Conservation (phyloP, 2,329 filamentous ascomycete species). For the Lasiodiplodia hormozganensis region DNA sequence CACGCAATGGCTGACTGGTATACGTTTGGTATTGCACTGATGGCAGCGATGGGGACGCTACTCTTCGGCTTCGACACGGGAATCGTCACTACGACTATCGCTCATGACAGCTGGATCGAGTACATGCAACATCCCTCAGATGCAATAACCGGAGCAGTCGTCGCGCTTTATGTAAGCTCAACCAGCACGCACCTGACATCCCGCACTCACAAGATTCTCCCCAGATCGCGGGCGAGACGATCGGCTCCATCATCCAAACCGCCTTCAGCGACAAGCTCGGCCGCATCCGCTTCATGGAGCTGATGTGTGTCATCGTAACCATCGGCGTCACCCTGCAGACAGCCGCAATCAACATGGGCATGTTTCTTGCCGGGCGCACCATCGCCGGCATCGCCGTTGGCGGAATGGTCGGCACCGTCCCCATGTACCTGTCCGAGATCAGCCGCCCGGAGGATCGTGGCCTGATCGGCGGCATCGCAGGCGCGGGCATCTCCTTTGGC, state of each 20-base stretch:
- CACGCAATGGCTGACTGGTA: no score
- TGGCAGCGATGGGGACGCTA: slow-evolving; percentile 17
- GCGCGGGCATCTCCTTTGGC: slow-evolving; percentile 49
- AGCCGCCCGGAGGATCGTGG: slow-evolving; percentile 42
- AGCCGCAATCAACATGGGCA: slow-evolving; percentile 46
- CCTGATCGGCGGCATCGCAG: slow-evolving; percentile 39
- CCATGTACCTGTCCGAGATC: slow-evolving; percentile 41
- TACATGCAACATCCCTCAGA: slow-evolving; percentile 41
- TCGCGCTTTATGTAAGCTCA: slow-evolving; percentile 38
- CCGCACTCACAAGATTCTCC: slow-evolving; percentile 28
- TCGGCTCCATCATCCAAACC: not conserved
- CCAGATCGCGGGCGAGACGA: no score
- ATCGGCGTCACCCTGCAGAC: slow-evolving; percentile 47
- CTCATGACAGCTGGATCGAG: slow-evolving; percentile 37
- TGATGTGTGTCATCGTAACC: slow-evolving; percentile 43
- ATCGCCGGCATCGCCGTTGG: slow-evolving; percentile 60
- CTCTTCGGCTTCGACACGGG: slow-evolving; percentile 43
- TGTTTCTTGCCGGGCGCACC: slow-evolving; percentile 59
- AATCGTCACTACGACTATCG: slow-evolving; percentile 44
- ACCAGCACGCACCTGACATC: slow-evolving; percentile 26
- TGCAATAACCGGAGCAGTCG: slow-evolving; percentile 41
- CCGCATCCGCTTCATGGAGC: slow-evolving; percentile 37
- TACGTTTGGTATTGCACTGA: no score
- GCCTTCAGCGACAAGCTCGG: slow-evolving; percentile 33
- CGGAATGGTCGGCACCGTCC: slow-evolving; percentile 38